These are phyloP conservation scores for Dryas alaskensis DNA, from an alignment of 306 rosid species.

Conservation along the genomic window DNA sequence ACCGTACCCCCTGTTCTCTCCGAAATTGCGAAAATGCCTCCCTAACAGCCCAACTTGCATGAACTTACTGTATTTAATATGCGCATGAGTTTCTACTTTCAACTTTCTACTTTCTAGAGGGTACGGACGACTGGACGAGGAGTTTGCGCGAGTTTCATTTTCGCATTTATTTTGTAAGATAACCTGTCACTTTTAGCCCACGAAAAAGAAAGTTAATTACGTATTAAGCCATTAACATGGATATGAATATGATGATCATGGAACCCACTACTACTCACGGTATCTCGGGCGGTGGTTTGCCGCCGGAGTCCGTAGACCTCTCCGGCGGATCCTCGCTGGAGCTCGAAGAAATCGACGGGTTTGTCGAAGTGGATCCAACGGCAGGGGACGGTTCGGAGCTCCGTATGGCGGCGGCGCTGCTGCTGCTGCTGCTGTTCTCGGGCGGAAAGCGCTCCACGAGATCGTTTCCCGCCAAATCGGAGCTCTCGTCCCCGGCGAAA, in stretches of 20 bases:
- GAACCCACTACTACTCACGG: constrained; percentile 65
- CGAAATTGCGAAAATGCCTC: constrained; percentile 43
- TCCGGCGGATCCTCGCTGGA: constrained; percentile 88
- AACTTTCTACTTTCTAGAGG: constrained; percentile 16
- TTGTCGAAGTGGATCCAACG: constrained; percentile 43
- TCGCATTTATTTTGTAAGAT: background rate
- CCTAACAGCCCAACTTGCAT: constrained; percentile 29
- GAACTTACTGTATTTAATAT: background rate
- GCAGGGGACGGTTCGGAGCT: constrained; percentile 26
- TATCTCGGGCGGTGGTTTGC: constrained; percentile 53
- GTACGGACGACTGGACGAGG: constrained; percentile 37
- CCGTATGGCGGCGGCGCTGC: background rate
- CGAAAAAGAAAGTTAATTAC: constrained; percentile 29
- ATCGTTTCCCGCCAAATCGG: constrained; percentile 30
- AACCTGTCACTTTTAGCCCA: constrained; percentile 12
- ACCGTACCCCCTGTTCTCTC: constrained; percentile 17
- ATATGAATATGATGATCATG: constrained; percentile 13
- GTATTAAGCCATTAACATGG: constrained; percentile 13
- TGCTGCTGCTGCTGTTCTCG: background rate
- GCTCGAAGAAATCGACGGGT: constrained; percentile 71
- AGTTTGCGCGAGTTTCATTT: constrained; percentile 15
- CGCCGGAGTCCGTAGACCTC: constrained; percentile 61
- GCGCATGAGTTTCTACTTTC: background rate
- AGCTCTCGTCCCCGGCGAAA: constrained; percentile 26
- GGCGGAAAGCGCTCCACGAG: background rate